A percentile compares a stretch with the other conserved stretches of the same genome.
Conservation (phyloP, 768 basidiomycete genomes). For the Lactifluus volemus region DNA sequence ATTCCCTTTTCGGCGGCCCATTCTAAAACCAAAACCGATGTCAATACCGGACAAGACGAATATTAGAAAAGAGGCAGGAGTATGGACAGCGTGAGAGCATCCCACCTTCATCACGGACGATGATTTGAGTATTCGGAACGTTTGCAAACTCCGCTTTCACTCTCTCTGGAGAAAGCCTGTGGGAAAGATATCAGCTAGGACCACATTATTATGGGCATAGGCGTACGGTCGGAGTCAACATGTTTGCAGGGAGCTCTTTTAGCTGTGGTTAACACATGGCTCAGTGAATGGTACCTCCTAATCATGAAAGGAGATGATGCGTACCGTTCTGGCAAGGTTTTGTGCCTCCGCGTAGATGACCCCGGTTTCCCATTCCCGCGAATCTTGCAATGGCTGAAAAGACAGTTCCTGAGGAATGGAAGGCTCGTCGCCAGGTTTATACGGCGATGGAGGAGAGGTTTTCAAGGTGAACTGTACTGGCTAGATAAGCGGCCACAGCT, state of each 20-base stretch:
- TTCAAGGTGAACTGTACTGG: conserved; percentile 70
- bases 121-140: conserved; percentile 57
- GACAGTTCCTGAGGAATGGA: conserved; percentile 41
- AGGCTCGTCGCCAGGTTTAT: conserved; percentile 51
- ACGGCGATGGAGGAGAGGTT: conserved; percentile 56
- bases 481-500: conserved; percentile 76
- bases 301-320: conserved; percentile 13
- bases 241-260: conserved; percentile 79
- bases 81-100: neutral
- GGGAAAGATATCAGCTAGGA: conserved; percentile 16
- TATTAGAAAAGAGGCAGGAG: neutral
- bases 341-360: conserved; percentile 67
- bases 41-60: neutral
- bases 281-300: neutral
- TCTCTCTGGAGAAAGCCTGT: conserved; percentile 63
- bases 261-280: conserved; percentile 36
- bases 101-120: conserved; percentile 66
- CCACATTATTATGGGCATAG: conserved; percentile 21
- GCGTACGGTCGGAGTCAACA: conserved; percentile 70
- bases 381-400: conserved; percentile 38
- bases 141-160: conserved; percentile 57
- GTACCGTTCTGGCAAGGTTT: conserved; percentile 70
- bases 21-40: conserved; percentile 30
- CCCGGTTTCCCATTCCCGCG: conserved; percentile 65
- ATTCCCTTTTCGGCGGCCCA: conserved; percentile 84